Evolutionary conservation across 345 rosid species (phyloP).

Genomic region (Citrus australasica): DNA sequence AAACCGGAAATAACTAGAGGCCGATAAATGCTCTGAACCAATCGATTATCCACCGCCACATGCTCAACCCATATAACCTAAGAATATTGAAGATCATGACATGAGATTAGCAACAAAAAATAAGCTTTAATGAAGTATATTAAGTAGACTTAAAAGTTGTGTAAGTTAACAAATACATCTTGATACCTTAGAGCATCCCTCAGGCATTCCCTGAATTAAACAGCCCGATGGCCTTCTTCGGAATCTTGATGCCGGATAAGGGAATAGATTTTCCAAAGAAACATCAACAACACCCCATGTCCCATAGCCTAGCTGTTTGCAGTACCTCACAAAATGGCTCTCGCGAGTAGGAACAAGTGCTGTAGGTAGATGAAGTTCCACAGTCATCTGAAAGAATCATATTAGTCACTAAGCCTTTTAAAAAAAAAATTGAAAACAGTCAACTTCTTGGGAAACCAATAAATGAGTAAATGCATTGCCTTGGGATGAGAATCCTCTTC

Average conservation of each 20-base stretch:
- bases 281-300: conserved; percentile 58
- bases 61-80: conserved; percentile 63
- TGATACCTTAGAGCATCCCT: conserved; percentile 34
- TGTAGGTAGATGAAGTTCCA: conserved; percentile 44
- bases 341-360: conserved; percentile 38
- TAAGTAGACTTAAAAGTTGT: not conserved
- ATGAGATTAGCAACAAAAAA: not conserved
- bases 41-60: conserved; percentile 36
- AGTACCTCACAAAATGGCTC: conserved; percentile 41
- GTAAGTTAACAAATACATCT: no score
- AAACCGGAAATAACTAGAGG: conserved; percentile 34
- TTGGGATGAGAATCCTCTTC: no score
- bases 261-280: conserved; percentile 41
- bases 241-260: conserved; percentile 16
- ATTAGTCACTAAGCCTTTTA: not conserved
- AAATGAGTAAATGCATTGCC: not conserved
- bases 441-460: not conserved
- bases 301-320: conserved; percentile 17
- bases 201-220: conserved; percentile 30
- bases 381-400: conserved; percentile 28
- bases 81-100: not conserved
- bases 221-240: conserved; percentile 54
- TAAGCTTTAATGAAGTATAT: not conserved
- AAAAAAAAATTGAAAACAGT: no score
- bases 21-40: conserved; percentile 23